These are phyloP conservation scores for Draba incana DNA, from an alignment of 345 rosid species.

Conservation along the genomic window DNA sequence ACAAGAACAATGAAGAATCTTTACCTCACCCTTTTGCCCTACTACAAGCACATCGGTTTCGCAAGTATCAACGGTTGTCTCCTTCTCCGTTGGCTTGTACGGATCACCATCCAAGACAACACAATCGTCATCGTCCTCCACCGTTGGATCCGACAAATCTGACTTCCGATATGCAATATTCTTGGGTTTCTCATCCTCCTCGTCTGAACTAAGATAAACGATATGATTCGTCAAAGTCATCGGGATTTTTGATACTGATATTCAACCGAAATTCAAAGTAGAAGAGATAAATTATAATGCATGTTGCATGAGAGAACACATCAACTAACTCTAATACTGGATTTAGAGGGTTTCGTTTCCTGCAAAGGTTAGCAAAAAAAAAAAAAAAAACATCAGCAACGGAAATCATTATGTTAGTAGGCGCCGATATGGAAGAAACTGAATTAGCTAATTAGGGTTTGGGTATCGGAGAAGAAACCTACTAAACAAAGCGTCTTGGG, in stretches of 20 bases:
- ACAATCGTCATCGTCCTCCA: constrained; percentile 43
- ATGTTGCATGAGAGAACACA: not conserved
- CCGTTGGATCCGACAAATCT: not conserved
- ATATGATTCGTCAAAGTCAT: constrained; percentile 22
- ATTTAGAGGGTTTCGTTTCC: not conserved
- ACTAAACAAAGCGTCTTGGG: too few species aligned
- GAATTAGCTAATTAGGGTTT: constrained; percentile 35
- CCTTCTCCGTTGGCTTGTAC: not conserved
- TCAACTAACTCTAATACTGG: too few species aligned
- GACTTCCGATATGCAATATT: not conserved
- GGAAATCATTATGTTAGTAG: not conserved
- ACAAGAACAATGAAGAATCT: too few species aligned
- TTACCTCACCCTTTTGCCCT: constrained; percentile 35
- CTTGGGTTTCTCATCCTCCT: constrained; percentile 22
- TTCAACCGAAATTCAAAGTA: too few species aligned
- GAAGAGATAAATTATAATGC: not conserved
- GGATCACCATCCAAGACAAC: constrained; percentile 37
- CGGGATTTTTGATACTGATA: too few species aligned
- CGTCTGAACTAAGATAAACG: constrained; percentile 34
- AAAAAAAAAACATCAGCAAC: not conserved
- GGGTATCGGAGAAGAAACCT: not conserved
- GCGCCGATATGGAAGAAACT: not conserved
- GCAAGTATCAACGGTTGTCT: not conserved
- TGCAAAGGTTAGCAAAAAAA: too few species aligned
- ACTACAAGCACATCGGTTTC: constrained; percentile 24